A percentile compares a stretch with the other conserved stretches of the same genome.
phyloP scores from a whole-genome alignment of 441 rosid genomes.

The Pelargonium cotyledonis region DNA sequence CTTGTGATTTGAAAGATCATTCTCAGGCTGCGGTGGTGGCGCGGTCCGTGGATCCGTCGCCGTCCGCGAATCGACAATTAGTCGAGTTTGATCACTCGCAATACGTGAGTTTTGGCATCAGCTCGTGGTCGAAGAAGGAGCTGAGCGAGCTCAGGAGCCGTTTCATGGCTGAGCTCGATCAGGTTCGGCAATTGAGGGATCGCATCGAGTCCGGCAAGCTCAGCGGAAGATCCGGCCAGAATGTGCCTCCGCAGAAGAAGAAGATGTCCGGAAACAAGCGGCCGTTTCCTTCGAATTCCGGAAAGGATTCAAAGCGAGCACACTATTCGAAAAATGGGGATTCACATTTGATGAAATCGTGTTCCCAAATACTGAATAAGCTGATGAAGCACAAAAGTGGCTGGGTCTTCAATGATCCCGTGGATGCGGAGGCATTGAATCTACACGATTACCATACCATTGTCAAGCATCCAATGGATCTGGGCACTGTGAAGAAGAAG shows the following conservation, averaged over 20 bases:
- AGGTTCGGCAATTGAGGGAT: conserved; percentile 49
- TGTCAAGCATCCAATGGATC: conserved; percentile 89
- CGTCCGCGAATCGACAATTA: too few relatives aligned
- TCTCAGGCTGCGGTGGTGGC: too few relatives aligned
- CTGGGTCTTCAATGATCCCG: conserved; percentile 94
- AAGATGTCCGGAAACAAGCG: conserved; percentile 46
- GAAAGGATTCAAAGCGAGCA: too few relatives aligned
- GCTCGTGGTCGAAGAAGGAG: conserved; percentile 41
- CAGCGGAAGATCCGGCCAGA: conserved; percentile 36
- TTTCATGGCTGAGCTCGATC: conserved; percentile 56
- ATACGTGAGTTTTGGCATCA: conserved; percentile 30
- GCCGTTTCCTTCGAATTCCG: conserved; percentile 10
- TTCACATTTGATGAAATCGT: conserved; percentile 36
- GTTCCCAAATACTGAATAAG: conserved; percentile 59
- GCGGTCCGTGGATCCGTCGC: too few relatives aligned
- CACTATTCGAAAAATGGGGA: too few relatives aligned
- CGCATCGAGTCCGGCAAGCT: conserved; percentile 42
- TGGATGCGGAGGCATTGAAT: conserved; percentile 70
- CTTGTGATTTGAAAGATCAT: too few relatives aligned
- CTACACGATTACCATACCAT: conserved; percentile 81
- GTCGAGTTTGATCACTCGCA: conserved; percentile 16
- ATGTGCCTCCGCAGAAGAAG: conserved; percentile 26
- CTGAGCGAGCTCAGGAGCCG: conserved; percentile 52
- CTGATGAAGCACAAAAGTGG: conserved; percentile 94
- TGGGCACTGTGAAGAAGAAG: conserved; percentile 74